phyloP scores from a whole-genome alignment of 306 rosid species.

The Inga laurina region DNA sequence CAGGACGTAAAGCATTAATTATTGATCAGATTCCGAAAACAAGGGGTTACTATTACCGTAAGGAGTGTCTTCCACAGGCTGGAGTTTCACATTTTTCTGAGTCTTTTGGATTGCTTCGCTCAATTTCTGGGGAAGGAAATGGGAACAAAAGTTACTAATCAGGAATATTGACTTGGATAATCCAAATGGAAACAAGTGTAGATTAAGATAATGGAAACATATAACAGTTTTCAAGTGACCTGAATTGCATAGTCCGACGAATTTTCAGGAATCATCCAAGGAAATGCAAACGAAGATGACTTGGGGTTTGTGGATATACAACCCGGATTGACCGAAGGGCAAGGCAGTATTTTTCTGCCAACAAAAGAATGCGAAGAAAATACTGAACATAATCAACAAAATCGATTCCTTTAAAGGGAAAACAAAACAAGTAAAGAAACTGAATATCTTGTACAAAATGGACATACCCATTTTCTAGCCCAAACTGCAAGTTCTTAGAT shows the following conservation, averaged over 20 bases:
- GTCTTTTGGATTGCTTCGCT: conserved; percentile 81
- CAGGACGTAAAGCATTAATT: background rate
- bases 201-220: conserved; percentile 13
- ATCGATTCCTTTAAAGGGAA: background rate
- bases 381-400: background rate
- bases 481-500: conserved; percentile 65
- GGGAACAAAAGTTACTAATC: background rate
- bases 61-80: conserved; percentile 61
- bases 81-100: conserved; percentile 79
- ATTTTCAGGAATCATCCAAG: conserved; percentile 70
- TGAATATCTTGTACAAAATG: background rate
- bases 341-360: conserved; percentile 87
- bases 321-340: conserved; percentile 87
- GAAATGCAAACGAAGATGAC: conserved; percentile 79
- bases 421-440: background rate
- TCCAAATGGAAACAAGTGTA: background rate
- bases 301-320: conserved; percentile 83
- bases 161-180: background rate
- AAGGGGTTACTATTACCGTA: conserved; percentile 48
- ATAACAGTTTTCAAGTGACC: conserved; percentile 39
- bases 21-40: background rate
- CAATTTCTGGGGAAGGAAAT: conserved; percentile 48
- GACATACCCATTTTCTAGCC: conserved; percentile 79
- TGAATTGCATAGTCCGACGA: conserved; percentile 60
- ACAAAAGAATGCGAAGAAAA: background rate